Base-by-base conservation (phyloP, 1,284 basidiomycete genomes). In the Taiwanofungus camphoratus region DNA sequence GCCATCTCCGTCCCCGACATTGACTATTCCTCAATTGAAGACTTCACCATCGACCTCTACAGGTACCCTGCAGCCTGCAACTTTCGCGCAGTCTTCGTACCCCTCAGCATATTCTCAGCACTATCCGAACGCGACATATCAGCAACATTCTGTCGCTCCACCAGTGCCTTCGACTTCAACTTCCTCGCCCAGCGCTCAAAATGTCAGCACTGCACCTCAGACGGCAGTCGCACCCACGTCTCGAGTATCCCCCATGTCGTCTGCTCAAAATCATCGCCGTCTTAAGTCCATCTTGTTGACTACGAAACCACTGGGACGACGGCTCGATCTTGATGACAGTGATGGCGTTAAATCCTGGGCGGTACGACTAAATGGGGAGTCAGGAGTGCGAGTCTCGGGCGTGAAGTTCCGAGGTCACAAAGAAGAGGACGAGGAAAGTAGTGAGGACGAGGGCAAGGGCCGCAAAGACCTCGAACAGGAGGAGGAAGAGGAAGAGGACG, bases 271-370 rank as follows among this genome's bases (percentile, higher is more conserved):
- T 19, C 48, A 47, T 26, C 52, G 53, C 23, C 52, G 47, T n/a
- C 52, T 64, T 15, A 52, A 71, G 48, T 70, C 67, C 24, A 67
- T 82, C 19, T 65, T 62, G 20, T 51, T 87, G 36, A 67, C 64
- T 31, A 71, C 79, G n/a, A 66, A 76, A 35, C 82, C 82, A 4
- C 65, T 67, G 12, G 78, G 76, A 20, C 70, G 86, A 33, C 64
- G 66, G 16, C 61, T 87, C 26, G 64, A 64, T 24, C 63, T 86
- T 27, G 76, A 85, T 53, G 63, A 76, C 46, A 67, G 67, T 33
- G 79, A 84, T 42, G 80, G 82, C 13, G 83, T 86, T 31, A 76
- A 73, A 58, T 74, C 64, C 35, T 87, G 84, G 83, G 74, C 76
- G 2, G 61, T 86, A 60, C 69, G 77, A 36, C 66, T 88, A 24